Evolutionary conservation across 176 grass and related monocot species (phyloP).

Genomic region (Hordeum marinum): DNA sequence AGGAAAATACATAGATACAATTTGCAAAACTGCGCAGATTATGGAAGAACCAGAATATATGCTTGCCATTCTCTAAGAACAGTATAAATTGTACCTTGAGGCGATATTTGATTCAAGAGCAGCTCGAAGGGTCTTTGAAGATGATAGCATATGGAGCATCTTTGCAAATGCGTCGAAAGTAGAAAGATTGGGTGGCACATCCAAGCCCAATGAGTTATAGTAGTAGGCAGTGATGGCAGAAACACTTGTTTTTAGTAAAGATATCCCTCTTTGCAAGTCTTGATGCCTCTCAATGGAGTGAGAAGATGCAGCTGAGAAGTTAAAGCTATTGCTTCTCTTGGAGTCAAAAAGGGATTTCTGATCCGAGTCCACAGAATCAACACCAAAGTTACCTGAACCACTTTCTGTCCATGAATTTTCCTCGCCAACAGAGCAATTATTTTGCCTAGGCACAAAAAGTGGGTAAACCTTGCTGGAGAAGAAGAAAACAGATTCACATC

Average conservation of each 20-base stretch:
- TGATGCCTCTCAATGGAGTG: conserved; percentile 82
- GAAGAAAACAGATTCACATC: not conserved
- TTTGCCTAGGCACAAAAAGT: conserved; percentile 81
- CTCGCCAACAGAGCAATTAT: conserved; percentile 57
- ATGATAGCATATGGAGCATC: conserved; percentile 70
- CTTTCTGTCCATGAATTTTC: conserved; percentile 76
- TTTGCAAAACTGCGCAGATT: not conserved
- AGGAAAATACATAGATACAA: not conserved
- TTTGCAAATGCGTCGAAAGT: conserved; percentile 88
- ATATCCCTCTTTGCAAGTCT: conserved; percentile 83
- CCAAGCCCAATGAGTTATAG: conserved; percentile 83
- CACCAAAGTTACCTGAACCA: conserved; percentile 73
- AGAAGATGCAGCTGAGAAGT: conserved; percentile 63
- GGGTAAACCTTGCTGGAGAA: conserved; percentile 80
- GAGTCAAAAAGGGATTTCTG: conserved; percentile 46
- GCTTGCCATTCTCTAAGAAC: conserved; percentile 7
- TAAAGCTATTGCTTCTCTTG: conserved; percentile 67
- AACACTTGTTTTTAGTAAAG: conserved; percentile 87
- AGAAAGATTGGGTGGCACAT: conserved; percentile 85
- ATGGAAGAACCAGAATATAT: conserved; percentile 2
- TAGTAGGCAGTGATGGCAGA: conserved; percentile 68
- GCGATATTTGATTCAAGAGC: conserved; percentile 52
- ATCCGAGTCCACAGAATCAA: conserved; percentile 67
- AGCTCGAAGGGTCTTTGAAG: conserved; percentile 68
- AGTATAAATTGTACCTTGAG: conserved; percentile 49